Percentiles rank a stretch among this genome's conserved stretches.
phyloP scores from a whole-genome alignment of 2,329 filamentous ascomycete genomes.

The Dryadomyces quercivorus region DNA sequence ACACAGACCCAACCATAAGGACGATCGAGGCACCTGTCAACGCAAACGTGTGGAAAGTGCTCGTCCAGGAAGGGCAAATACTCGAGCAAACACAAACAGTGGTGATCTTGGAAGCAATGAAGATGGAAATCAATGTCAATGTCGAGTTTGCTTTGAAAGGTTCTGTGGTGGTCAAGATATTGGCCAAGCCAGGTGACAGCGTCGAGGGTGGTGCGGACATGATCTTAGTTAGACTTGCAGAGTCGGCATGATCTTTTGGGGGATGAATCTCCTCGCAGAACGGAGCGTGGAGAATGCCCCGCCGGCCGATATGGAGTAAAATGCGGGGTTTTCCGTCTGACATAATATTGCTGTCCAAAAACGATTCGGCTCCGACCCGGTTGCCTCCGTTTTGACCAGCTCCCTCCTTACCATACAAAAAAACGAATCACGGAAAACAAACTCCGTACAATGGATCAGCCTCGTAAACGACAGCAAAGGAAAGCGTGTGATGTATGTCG shows the following conservation, averaged over 20 bases:
- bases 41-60: slow-evolving; percentile 42
- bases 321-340: too few relatives aligned
- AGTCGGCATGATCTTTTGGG: neutral
- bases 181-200: neutral
- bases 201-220: neutral
- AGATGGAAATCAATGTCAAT: slow-evolving; percentile 37
- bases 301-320: too few relatives aligned
- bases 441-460: neutral
- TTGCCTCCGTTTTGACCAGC: neutral
- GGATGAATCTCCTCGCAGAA: too few relatives aligned
- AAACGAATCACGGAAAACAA: neutral
- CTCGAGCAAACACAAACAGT: slow-evolving; percentile 19
- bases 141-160: neutral
- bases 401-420: too few relatives aligned
- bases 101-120: slow-evolving; percentile 42
- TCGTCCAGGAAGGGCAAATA: slow-evolving; percentile 22
- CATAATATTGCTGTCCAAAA: too few relatives aligned
- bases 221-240: neutral
- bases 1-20: neutral
- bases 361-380: too few relatives aligned
- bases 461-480: slow-evolving; percentile 3
- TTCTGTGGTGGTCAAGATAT: neutral
- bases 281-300: too few relatives aligned
- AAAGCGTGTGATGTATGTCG: slow-evolving; percentile 11
- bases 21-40: slow-evolving; percentile 21